These are phyloP conservation scores for Starmera quercuum DNA, from an alignment of 805 yeast genomes.

Conservation along the genomic window DNA sequence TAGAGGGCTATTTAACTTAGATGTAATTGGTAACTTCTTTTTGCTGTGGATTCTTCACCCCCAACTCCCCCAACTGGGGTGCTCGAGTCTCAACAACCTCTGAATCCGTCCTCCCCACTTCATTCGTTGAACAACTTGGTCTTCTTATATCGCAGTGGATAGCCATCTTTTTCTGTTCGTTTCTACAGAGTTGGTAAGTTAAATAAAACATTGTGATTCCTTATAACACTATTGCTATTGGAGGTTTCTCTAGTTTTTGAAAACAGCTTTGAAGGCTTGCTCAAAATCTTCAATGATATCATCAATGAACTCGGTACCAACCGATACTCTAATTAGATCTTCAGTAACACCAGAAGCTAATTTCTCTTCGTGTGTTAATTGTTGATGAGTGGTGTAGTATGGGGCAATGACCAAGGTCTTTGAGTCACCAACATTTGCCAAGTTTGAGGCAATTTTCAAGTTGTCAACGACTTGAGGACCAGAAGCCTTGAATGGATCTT, in stretches of 20 bases:
- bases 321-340: conserved; percentile 81
- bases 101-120: too few relatives aligned
- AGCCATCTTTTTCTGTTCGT: too few relatives aligned
- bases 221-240: too few relatives aligned
- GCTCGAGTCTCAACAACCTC: too few relatives aligned
- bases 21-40: too few relatives aligned
- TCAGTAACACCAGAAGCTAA: conserved; percentile 78
- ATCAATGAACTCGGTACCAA: conserved; percentile 87
- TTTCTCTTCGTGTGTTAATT: conserved; percentile 77
- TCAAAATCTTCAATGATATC: conserved; percentile 87
- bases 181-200: too few relatives aligned
- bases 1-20: too few relatives aligned
- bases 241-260: conserved; percentile 8
- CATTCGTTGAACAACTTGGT: too few relatives aligned
- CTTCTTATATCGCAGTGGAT: too few relatives aligned
- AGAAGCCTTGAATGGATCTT: conserved; percentile 60
- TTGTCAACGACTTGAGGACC: conserved; percentile 81
- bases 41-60: too few relatives aligned
- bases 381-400: conserved; percentile 93
- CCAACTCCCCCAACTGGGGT: too few relatives aligned
- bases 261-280: conserved; percentile 69
- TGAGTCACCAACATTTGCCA: conserved; percentile 96
- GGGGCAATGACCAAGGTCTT: conserved; percentile 96
- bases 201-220: too few relatives aligned
- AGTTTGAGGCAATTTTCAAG: conserved; percentile 79